Percentiles rank a stretch among this genome's conserved stretches.
These are phyloP conservation scores for Pichia sp. DNA, from an alignment of 1,139 yeast species.

Conservation along the genomic window DNA sequence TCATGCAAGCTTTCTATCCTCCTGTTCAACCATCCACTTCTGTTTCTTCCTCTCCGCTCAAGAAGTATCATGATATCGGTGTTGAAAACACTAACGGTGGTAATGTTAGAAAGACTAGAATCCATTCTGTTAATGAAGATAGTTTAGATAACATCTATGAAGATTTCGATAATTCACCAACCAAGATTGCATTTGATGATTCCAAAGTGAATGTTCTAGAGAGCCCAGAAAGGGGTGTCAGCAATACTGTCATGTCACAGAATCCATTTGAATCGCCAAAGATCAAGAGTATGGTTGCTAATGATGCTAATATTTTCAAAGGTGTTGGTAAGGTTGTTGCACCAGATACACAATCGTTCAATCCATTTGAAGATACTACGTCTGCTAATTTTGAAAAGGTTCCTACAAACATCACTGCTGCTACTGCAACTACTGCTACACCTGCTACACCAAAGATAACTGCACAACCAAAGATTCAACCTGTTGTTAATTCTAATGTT, in stretches of 20 bases:
- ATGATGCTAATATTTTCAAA: neutral
- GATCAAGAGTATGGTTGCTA: neutral
- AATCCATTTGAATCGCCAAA: conserved; percentile 13
- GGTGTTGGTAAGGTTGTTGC: neutral
- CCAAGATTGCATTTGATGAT: conserved; percentile 4
- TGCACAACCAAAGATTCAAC: neutral
- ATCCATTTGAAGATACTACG: conserved; percentile 8
- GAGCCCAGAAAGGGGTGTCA: conserved; percentile 1
- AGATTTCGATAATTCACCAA: conserved; percentile 12
- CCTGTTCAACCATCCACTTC: conserved; percentile 1
- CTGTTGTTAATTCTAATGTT: neutral
- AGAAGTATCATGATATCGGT: neutral
- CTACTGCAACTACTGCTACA: too few species aligned
- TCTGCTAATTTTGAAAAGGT: conserved; percentile 10
- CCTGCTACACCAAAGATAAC: too few species aligned
- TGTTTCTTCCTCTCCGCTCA: conserved; percentile 1
- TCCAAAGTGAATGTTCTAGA: neutral
- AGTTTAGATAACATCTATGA: conserved; percentile 17
- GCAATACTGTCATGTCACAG: neutral
- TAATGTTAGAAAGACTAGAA: neutral
- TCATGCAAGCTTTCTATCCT: conserved; percentile 1
- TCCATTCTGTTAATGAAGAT: conserved; percentile 6
- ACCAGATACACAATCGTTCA: neutral
- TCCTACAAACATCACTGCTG: neutral
- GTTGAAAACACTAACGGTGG: neutral